Base-by-base conservation (phyloP, 2,329 filamentous ascomycete species). In the Intubia oerlemansii region DNA sequence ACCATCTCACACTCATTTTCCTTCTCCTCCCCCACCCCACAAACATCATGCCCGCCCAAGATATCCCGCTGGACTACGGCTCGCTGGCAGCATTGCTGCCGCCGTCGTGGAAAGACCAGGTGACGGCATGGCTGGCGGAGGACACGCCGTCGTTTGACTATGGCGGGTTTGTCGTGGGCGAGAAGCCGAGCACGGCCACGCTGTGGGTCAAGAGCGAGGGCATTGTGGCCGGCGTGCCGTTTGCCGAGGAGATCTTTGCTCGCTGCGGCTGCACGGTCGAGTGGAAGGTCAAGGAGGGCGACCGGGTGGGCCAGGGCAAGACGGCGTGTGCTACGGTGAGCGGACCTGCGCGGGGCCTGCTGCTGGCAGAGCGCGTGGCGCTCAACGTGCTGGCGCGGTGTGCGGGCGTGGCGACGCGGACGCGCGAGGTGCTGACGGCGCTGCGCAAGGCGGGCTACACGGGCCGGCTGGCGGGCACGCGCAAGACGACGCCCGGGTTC, bases 131-230 rank as follows among this genome's bases (percentile, higher is more conserved):
- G 88, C 74, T 93, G 10, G 78, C 82, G 44, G 88, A 98, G 54
- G 88, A 98, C 55, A 90, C 82, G 4, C 88, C 88, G 5, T 88
- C 80, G 30, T 85, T 92, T 53, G 88, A 98, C 59, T 93, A 92
- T 49, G 88, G 80, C 43, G 88, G 88, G 35, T 98, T 91, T 50
- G 88, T 98, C 6, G 88, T 98, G 15, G 88, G 88, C 37, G 67
- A 77, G 22, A 54, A 53, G 17, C 50, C 55, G 7, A 65, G 66
- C 33, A 66, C 60, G 10, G 73, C 73, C 13, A 75, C 66, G 5
- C 61, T 79, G 22, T 74, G 65, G 52, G 68, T 62, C 35, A 79
- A 78, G 48, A 70, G 66, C n/a, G 47, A 57, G 4, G 88, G 88
- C 36, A 62, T 95, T 27, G 59, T 98, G 26, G 88, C 88, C 23